A percentile compares a stretch with the other conserved stretches of the same genome.
phyloP scores from a whole-genome alignment of 345 rosid species.

The Microthlaspi erraticum region DNA sequence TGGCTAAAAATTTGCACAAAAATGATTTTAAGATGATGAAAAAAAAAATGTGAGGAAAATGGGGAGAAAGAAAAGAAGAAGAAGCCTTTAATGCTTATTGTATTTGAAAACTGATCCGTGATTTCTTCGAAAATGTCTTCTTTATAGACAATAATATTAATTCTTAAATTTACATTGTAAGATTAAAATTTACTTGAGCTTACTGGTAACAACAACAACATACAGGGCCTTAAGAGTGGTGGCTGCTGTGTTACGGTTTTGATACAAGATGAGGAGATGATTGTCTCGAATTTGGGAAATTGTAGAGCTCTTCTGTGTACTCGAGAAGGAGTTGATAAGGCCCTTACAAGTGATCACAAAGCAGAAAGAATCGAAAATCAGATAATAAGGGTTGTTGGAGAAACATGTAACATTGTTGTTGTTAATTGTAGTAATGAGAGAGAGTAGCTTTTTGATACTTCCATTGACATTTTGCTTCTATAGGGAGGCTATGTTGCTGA shows the following conservation, averaged over 20 bases:
- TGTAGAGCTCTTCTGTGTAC: conserved; percentile 83
- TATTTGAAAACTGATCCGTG: conserved; percentile 61
- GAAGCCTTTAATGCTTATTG: conserved; percentile 67
- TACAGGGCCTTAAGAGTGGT: conserved; percentile 93
- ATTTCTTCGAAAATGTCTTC: conserved; percentile 62
- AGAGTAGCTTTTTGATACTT: conserved; percentile 40
- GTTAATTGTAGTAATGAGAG: not conserved
- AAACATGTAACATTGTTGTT: no score
- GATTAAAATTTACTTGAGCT: conserved; percentile 21
- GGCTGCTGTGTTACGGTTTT: conserved; percentile 79
- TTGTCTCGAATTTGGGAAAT: conserved; percentile 79
- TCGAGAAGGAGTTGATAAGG: conserved; percentile 72
- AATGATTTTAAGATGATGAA: conserved; percentile 61
- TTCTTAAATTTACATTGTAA: conserved; percentile 1
- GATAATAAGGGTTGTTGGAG: conserved; percentile 59
- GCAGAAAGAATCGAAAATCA: conserved; percentile 68
- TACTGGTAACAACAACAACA: not conserved
- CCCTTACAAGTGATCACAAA: conserved; percentile 73
- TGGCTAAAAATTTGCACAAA: conserved; percentile 68
- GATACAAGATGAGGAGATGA: conserved; percentile 59
- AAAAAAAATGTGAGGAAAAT: conserved; percentile 39
- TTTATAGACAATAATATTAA: not conserved
- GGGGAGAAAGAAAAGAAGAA: conserved; percentile 45
- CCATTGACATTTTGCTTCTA: no score
- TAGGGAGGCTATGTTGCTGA: conserved; percentile 70